Evolutionary conservation across 192 early-diverging fungal genomes (phyloP), one percentile per base, ranked within the genome.

Genomic region (Rhizophagus sp.): DNA sequence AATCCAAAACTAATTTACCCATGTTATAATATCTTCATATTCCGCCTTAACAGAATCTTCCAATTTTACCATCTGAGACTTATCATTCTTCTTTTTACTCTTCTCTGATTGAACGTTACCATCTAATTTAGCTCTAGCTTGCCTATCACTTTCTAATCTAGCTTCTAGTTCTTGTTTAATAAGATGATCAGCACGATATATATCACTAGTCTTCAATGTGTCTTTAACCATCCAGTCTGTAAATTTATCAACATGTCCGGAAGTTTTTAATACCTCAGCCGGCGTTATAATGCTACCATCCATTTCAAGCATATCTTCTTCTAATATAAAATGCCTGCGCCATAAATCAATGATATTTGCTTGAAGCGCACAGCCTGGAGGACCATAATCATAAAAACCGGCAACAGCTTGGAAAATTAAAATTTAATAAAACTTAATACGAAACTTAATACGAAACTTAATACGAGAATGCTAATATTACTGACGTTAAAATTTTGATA

Each of bases 231-330:
- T 99, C 91, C 95, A 97, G 88, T 99, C 98, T 65, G 95, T 91
- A 85, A 99, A 99, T 72, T 95, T 94, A 57, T 98, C 98, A 27
- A 99, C 98, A 89, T 99, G 98, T 73, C 98, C 98, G 47, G 98
- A 99, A 39, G 98, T 98, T 89, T 98, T 97, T 63, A 96, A 86
- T 15, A 99, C 98, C 74, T 94, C 92, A 65, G 95, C 89, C 9
- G 95, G 96, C n/a, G 98, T 98, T 88, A 99, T 92, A 86, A 98
- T 98, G 47, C 96, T 93, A 82, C 95, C 96, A 82, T 99, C 98
- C 36, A 99, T 89, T 88, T 99, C 98, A 15, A 99, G 93, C 98
- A 99, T 99, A 75, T 99, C 96, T 87, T 99, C 98, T 84, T 99
- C 98, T 22, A 99, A 89, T 7, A 99, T 93, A 87, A 99, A 99